Percentiles rank a stretch among this genome's conserved stretches.
Conservation (phyloP, 2,329 filamentous ascomycete species). For the Paecilomyces niveus region DNA sequence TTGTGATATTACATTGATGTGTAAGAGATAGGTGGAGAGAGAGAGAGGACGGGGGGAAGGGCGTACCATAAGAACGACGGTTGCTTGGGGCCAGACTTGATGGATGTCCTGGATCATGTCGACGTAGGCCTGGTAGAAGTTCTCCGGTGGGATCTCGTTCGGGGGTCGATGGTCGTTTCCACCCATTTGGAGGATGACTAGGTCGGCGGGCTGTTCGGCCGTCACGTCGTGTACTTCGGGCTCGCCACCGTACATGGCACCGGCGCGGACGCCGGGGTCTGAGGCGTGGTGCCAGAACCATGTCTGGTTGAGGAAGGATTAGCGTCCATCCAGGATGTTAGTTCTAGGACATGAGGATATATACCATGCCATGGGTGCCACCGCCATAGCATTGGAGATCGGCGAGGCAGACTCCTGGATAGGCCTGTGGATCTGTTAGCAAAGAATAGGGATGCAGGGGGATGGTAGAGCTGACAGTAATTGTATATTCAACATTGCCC, state of each 20-base stretch:
- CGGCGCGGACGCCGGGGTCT: conserved; percentile 45
- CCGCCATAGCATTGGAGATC: conserved; percentile 53
- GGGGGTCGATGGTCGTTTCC: conserved; percentile 40
- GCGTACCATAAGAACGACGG: conserved; percentile 34
- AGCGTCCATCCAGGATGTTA: conserved; percentile 1
- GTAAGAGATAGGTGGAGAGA: not conserved
- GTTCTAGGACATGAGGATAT: not conserved
- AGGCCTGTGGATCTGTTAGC: conserved; percentile 22
- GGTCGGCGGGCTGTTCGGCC: conserved; percentile 25
- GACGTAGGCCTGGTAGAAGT: conserved; percentile 36
- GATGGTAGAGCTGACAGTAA: conserved; percentile 32
- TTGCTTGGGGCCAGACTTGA: conserved; percentile 32
- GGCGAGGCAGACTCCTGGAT: conserved; percentile 51
- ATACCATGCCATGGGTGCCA: conserved; percentile 39
- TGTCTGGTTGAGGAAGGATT: conserved; percentile 16
- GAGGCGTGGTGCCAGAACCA: conserved; percentile 54
- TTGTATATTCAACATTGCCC: conserved; percentile 51
- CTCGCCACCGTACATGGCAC: conserved; percentile 32
- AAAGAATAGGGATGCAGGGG: not conserved
- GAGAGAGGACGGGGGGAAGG: no score
- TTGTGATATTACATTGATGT: not conserved
- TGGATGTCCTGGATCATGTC: conserved; percentile 37
- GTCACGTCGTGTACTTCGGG: conserved; percentile 22
- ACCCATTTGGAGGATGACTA: conserved; percentile 41
- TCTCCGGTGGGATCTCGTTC: conserved; percentile 32